These are phyloP conservation scores for Brettanomyces custersianus DNA, from an alignment of 805 yeast genomes.

Conservation along the genomic window DNA sequence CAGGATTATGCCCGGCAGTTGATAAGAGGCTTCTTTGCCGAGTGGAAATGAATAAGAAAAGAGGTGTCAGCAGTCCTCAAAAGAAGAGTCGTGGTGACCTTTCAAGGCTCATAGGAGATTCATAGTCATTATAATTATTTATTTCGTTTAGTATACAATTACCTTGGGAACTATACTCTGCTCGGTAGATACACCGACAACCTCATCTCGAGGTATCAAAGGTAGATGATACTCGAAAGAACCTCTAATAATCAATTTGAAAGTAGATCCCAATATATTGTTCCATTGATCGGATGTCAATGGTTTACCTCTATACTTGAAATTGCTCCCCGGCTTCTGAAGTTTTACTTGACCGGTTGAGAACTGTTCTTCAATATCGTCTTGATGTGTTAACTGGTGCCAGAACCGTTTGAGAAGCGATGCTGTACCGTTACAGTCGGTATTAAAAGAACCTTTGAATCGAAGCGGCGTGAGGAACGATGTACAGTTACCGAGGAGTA, in stretches of 20 bases:
- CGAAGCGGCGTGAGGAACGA: conserved; percentile 23
- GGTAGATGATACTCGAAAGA: conserved; percentile 25
- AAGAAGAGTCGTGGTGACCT: conserved; percentile 35
- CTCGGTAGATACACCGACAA: conserved; percentile 23
- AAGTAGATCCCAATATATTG: conserved; percentile 18
- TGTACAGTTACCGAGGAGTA: conserved; percentile 24
- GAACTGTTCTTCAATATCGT: conserved; percentile 4
- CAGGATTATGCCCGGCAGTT: conserved; percentile 49
- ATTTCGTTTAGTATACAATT: neutral
- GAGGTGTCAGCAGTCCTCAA: conserved; percentile 13
- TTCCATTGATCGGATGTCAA: conserved; percentile 23
- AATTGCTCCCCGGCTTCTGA: conserved; percentile 20
- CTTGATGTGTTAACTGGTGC: conserved; percentile 15
- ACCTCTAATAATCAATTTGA: conserved; percentile 24
- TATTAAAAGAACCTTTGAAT: conserved; percentile 20
- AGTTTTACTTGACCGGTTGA: conserved; percentile 26
- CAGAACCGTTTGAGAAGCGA: conserved; percentile 13
- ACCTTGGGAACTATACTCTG: conserved; percentile 12
- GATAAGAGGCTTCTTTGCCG: conserved; percentile 35
- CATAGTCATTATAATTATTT: conserved; percentile 13
- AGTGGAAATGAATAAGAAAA: conserved; percentile 14
- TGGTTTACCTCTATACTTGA: conserved; percentile 16
- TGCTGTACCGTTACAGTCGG: conserved; percentile 4
- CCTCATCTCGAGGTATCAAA: conserved; percentile 15
- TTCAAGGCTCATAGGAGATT: conserved; percentile 25